Conservation (phyloP, 108 stramenopile genomes). For the Stephanodiscus minutulus region DNA sequence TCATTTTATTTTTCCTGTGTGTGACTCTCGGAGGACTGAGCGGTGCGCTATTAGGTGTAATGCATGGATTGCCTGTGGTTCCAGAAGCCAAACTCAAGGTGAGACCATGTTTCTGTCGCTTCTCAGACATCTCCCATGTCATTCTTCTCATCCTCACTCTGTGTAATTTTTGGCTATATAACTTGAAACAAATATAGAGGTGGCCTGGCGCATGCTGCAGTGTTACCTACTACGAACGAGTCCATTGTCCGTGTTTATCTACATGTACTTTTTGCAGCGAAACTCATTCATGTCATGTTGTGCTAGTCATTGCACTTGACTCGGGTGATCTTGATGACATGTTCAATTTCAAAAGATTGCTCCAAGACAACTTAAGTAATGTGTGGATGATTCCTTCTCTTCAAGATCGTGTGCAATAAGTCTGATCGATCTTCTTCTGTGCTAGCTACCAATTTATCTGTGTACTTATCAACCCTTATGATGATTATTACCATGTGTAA, state of each 20-base stretch:
- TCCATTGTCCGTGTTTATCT: constrained; percentile 39
- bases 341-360: constrained; percentile 22
- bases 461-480: no score
- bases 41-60: constrained; percentile 24
- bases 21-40: constrained; percentile 26
- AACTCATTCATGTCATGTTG: constrained; percentile 28
- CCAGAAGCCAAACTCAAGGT: constrained; percentile 11
- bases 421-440: no score
- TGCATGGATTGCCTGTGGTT: constrained; percentile 34
- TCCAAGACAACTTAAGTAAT: constrained; percentile 19
- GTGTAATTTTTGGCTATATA: no score
- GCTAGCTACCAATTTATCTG: no score
- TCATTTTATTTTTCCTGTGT: constrained; percentile 13
- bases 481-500: no score
- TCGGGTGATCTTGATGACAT: constrained; percentile 20
- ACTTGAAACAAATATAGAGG: constrained; percentile 12
- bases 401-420: no score
- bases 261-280: constrained; percentile 41
- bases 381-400: no score
- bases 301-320: constrained; percentile 18
- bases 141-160: no score
- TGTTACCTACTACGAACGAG: constrained; percentile 28
- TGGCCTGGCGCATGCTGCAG: constrained; percentile 31
- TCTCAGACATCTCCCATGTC: no score
- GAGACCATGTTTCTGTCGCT: no score